A percentile compares a stretch with the other conserved stretches of the same genome.
Evolutionary conservation across 352 stramenopile species (phyloP).

Genomic region (Globisporangium paddicum): DNA sequence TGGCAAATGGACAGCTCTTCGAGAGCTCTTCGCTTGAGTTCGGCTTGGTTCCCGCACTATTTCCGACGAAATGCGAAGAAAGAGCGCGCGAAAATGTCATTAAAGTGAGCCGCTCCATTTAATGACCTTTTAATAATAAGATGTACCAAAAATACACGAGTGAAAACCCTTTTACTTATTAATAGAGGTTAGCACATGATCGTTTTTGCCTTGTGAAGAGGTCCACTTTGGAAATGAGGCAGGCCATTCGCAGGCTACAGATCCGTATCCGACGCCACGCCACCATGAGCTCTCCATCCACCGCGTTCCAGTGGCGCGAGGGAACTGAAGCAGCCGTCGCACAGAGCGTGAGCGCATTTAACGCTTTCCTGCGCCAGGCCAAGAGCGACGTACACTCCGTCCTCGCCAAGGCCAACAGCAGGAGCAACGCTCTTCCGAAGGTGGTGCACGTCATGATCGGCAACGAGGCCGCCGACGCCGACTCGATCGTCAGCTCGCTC

Average conservation of each 20-base stretch:
- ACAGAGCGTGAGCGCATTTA: slow-evolving; percentile 10
- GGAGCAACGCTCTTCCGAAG: background rate
- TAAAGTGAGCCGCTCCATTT: background rate
- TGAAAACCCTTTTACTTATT: background rate
- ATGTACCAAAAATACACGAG: background rate
- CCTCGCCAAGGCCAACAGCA: background rate
- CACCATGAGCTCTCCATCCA: slow-evolving; percentile 11
- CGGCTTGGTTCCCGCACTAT: slow-evolving; percentile 8
- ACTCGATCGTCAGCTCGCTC: slow-evolving; percentile 81
- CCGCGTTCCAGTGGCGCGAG: slow-evolving; percentile 13
- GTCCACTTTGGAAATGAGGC: background rate
- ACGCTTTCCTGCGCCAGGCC: slow-evolving; percentile 21
- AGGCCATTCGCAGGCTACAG: background rate
- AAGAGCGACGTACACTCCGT: slow-evolving; percentile 5
- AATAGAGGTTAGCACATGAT: background rate
- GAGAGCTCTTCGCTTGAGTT: background rate
- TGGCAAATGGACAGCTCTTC: background rate
- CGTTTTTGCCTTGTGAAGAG: background rate
- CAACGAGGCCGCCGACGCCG: slow-evolving; percentile 77
- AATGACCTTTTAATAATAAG: background rate
- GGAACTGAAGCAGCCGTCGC: slow-evolving; percentile 2
- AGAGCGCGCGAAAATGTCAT: slow-evolving; percentile 7
- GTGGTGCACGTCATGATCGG: slow-evolving; percentile 62
- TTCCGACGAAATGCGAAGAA: background rate
- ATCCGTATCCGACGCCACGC: background rate